phyloP scores from a whole-genome alignment of 2,329 filamentous ascomycete species.

The Venturia effusa region DNA sequence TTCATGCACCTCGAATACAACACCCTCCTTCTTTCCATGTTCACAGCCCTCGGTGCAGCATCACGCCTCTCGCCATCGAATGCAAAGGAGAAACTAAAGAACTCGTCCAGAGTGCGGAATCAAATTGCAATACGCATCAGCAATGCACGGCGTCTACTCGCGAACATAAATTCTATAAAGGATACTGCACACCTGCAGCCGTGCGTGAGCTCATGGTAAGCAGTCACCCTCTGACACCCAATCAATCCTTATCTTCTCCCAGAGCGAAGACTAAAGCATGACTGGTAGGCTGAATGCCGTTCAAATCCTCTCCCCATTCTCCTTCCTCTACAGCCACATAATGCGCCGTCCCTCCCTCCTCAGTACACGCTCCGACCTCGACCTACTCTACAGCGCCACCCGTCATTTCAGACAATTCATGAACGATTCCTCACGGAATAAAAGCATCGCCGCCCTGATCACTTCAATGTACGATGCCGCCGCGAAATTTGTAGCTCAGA shows the following conservation, averaged over 20 bases:
- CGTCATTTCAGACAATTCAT: slow-evolving; percentile 2
- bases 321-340: slow-evolving; percentile 5
- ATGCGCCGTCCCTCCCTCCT: slow-evolving; percentile 6
- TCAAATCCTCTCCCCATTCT: slow-evolving; percentile 1
- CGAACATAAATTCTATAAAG: not conserved
- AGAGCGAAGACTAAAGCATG: not conserved
- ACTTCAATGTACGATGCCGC: slow-evolving; percentile 6
- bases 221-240: not conserved
- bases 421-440: not conserved
- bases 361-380: slow-evolving; percentile 2
- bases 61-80: not conserved
- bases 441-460: not conserved
- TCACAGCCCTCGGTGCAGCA: not conserved
- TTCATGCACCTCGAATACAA: slow-evolving; percentile 6
- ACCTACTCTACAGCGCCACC: slow-evolving; percentile 4
- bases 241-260: too few species aligned
- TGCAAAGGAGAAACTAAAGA: not conserved
- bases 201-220: slow-evolving; percentile 1
- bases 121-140: not conserved
- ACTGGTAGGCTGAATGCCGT: not conserved
- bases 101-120: not conserved
- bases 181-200: not conserved
- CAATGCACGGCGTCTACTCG: slow-evolving; percentile 2
- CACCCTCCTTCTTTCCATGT: slow-evolving; percentile 3
- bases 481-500: not conserved